Conservation (phyloP, 257 asterid genomes). For the Scutellaria galericulata region DNA sequence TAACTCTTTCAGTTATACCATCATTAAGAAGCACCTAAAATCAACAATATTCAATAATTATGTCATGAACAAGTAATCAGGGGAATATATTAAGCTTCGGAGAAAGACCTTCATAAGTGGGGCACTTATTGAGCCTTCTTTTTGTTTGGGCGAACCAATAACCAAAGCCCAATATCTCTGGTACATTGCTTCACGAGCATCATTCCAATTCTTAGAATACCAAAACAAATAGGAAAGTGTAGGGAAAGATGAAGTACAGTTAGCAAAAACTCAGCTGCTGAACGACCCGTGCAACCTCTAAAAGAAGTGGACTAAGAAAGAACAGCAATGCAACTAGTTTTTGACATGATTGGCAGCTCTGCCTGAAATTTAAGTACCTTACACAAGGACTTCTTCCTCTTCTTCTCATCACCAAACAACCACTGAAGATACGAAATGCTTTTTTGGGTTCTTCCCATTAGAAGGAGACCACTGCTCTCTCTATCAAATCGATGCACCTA, state of each 20-base stretch:
- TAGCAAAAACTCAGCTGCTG: not conserved
- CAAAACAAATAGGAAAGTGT: not conserved
- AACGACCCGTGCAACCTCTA: not conserved
- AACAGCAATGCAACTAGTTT: slow-evolving; percentile 11
- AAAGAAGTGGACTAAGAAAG: not conserved
- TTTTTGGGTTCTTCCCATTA: slow-evolving; percentile 90
- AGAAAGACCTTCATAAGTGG: slow-evolving; percentile 79
- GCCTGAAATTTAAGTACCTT: slow-evolving; percentile 54
- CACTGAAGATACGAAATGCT: slow-evolving; percentile 80
- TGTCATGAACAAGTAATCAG: slow-evolving; percentile 25
- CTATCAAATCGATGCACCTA: slow-evolving; percentile 97
- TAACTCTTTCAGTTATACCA: slow-evolving; percentile 83
- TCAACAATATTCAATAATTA: slow-evolving; percentile 12
- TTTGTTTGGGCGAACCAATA: slow-evolving; percentile 84
- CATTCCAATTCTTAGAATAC: slow-evolving; percentile 66
- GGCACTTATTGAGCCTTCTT: slow-evolving; percentile 78
- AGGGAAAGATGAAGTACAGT: not conserved
- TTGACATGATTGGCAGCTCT: slow-evolving; percentile 13
- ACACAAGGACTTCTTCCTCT: slow-evolving; percentile 56
- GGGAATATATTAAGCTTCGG: slow-evolving; percentile 13
- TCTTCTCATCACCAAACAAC: slow-evolving; percentile 66
- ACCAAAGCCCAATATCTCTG: slow-evolving; percentile 93
- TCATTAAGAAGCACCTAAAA: slow-evolving; percentile 80
- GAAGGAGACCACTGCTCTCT: slow-evolving; percentile 91
- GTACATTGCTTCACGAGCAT: slow-evolving; percentile 65